These are phyloP conservation scores for Gracilaria domingensis DNA, from an alignment of 23 red algal genomes.

Conservation along the genomic window DNA sequence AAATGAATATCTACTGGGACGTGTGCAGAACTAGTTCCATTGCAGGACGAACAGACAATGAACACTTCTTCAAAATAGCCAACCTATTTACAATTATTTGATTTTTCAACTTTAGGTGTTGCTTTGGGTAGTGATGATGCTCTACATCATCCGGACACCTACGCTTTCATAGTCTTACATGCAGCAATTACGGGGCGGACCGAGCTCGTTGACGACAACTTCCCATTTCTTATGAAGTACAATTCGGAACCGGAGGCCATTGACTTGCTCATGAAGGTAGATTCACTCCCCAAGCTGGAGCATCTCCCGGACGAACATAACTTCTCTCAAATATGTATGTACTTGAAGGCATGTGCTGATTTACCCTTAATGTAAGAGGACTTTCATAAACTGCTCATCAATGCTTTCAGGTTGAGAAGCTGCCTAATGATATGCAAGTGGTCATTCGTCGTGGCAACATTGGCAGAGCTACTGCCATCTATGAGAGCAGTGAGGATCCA, in stretches of 20 bases:
- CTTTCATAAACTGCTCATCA: conserved; percentile 61
- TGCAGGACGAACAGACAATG: too few species aligned
- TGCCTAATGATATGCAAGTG: conserved; percentile 81
- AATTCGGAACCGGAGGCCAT: conserved; percentile 96
- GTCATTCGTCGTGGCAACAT: conserved; percentile 83
- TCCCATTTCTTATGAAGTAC: conserved; percentile 84
- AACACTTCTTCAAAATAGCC: too few species aligned
- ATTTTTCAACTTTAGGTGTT: too few species aligned
- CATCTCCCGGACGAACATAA: conserved; percentile 77
- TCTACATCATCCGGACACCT: background rate
- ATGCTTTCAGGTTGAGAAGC: conserved; percentile 48
- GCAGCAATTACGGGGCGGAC: conserved; percentile 53
- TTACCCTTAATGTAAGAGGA: conserved; percentile 86
- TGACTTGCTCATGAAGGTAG: conserved; percentile 95
- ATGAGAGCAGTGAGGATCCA: conserved; percentile 11
- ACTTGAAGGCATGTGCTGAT: conserved; percentile 84
- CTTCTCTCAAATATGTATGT: conserved; percentile 82
- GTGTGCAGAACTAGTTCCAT: too few species aligned
- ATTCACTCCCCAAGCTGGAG: conserved; percentile 62
- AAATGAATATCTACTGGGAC: too few species aligned
- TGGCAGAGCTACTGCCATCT: conserved; percentile 66
- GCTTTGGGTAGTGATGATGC: conserved; percentile 45
- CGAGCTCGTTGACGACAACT: conserved; percentile 82
- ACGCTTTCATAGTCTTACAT: background rate
- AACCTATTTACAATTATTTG: too few species aligned